Evolutionary conservation across 1,139 yeast genomes (phyloP), one percentile per base, ranked within the genome.

Genomic region (Yamadazyma membranifaciens): DNA sequence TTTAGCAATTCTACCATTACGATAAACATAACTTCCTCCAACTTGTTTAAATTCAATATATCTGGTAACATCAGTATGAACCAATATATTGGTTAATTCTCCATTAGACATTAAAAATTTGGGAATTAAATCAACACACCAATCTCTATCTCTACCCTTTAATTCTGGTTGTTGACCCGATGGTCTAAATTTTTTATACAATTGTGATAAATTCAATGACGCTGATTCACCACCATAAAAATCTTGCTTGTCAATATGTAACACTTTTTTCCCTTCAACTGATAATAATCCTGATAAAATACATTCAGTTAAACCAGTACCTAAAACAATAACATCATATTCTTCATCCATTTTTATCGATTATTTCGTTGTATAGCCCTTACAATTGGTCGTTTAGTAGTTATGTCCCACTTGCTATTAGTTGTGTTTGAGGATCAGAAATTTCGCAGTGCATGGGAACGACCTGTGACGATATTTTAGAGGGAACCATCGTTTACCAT

Each of bases 61-160:
- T 51, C 96, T 78, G 20, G 98, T 91, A 39, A 92, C 98, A 55
- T 91, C 92, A 20, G 98, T 92, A 63, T 91, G 96, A 31, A 87
- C 92, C 57, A 92, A 78, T 54, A 92, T 94, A 63, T 91, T 91
- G 53, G 98, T 91, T 67, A 92, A 78, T 62, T 92, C 99, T 32
- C 99, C 99, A 57, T 89, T 88, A 43, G 98, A 94, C 98, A 92
- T 94, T 55, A 94, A 73, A 55, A 92, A 92, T 69, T 92, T 92
- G 38, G 99, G 99, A 56, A 92, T 89, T 69, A 92, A 75, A 60
- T 92, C 99, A 42, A 92, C 91, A 63, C 95, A 89, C 98, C 98
- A 92, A 63, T 92, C 98, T 51, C 98, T 79, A 59, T 89, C 96
- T 54, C 95, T 80, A 37, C 98, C 98, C 44, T 82, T 77, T 49